Base-by-base conservation (phyloP, 2,329 filamentous ascomycete species). In the Fusarium mundagurra region DNA sequence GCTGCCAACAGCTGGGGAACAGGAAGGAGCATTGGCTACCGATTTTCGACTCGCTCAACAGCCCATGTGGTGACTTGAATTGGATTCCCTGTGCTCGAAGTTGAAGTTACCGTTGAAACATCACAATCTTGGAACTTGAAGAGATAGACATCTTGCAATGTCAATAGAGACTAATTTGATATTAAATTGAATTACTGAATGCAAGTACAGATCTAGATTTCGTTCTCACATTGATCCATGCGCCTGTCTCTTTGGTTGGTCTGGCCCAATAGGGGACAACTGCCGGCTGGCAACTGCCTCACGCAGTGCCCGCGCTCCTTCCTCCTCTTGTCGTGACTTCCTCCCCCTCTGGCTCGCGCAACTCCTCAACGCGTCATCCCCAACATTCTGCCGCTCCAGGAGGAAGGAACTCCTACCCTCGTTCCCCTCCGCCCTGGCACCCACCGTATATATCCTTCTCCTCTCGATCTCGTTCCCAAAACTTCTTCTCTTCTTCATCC, bases 371-470 rank as follows among this genome's bases (percentile, higher is more conserved):
- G 51, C 59, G 43, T 74, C 72, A 74, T 60, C 45, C 76, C 64
- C 68, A 78, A 76, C 72, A 65, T 43, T 57, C 39, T 43, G 27
- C 51, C 41, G 43, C 27, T 62, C 45, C 34, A 58, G 54, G 70
- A 47, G 73, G 76, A 76, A 78, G 67, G 76, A 70, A 53, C 69
- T 63, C 70, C 55, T 64, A 51, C 71, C 64, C 59, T 67, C 51
- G 24, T 31, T 31, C 44, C 31, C 43, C 64, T 55, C 48, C 18
- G n/a, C 50, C 18, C 17, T 17, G 44, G 59, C 41, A 44, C 45
- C 33, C 45, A 65, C 24, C 50, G 61, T 64, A 63, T 64, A 67
- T 60, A 65, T 57, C 36, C 39, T 67, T 55, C 44, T 54, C 57
- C 60, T 61, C 61, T 59, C 57, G 41, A 47, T 38, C 33, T 64